Base-by-base conservation (phyloP, 192 early-diverging fungal species). In the Rhizophagus prolifer region DNA sequence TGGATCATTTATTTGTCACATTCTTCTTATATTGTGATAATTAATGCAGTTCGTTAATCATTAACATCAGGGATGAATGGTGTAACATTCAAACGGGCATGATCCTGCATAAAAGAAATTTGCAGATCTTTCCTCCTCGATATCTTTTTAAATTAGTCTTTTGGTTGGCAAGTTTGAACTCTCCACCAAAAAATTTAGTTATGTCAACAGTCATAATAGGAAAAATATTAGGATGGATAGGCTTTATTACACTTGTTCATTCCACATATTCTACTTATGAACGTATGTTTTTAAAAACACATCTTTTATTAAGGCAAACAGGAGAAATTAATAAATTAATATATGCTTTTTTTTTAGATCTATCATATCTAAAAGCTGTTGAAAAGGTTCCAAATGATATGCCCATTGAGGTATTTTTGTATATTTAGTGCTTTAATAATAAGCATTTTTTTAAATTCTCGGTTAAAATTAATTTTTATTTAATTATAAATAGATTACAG, bases 261-360 rank as follows among this genome's bases (percentile, higher is more conserved):
- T 75, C 85, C 16, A 78, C 85, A 7, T 86, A 79, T 67, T 86
- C 85, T n/a, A 86, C 85, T 21, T 86, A 86, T 75, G 82, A 86
- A 76, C 85, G 85, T 83, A 79, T 23, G 78, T 76, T 26, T 54
- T 64, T 58, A 16, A 67, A 38, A 38, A 38, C 7, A 23, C 8
- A 41, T 36, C 36, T 36, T n/a, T n/a, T 36, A 23, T n/a, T 10
- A 9, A 26, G 5, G 4, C 47, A 4, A 30, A n/a, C 38, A 16
- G 50, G n/a, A 72, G 16, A 58, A 34, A 4, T 74, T 41, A 41
- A 9, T 21, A 23, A 50, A 34, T 25, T 34, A 21, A 3, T 19
- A 28, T 9, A 21, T 61, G 2, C 14, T 28, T 25, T 36, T 30
- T n/a, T 26, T 47, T 50, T 78, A 86, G 85, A 86, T 78, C 75